A percentile compares a stretch with the other conserved stretches of the same genome.
Conservation (phyloP, 768 basidiomycete genomes). For the Hypholoma fasciculare region DNA sequence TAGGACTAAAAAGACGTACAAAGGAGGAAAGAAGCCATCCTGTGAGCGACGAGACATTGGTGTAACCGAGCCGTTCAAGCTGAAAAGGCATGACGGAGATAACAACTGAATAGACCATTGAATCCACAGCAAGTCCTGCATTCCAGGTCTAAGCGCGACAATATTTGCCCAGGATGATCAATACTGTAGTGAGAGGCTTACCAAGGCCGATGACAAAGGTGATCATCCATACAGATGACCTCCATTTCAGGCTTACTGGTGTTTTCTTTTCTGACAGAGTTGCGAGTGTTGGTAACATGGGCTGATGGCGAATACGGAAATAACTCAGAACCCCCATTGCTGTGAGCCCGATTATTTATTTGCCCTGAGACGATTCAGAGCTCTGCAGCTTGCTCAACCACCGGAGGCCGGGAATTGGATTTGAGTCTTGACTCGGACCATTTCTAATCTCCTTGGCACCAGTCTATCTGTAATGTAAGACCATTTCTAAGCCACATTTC, state of each 20-base stretch:
- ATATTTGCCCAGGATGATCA: too few relatives aligned
- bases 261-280: not conserved
- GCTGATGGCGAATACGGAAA: not conserved
- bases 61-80: conserved; percentile 48
- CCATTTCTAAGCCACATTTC: too few relatives aligned
- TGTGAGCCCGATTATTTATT: too few relatives aligned
- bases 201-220: conserved; percentile 55
- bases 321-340: not conserved
- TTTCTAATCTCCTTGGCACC: too few relatives aligned
- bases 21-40: conserved; percentile 66
- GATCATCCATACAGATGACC: conserved; percentile 57
- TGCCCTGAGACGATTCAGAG: not conserved
- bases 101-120: conserved; percentile 61
- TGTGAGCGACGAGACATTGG: conserved; percentile 45
- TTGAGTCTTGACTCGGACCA: not conserved
- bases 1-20: conserved; percentile 32
- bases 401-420: not conserved
- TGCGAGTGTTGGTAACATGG: not conserved
- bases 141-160: too few relatives aligned
- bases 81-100: conserved; percentile 68
- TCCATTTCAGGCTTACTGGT: conserved; percentile 54
- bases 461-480: too few relatives aligned
- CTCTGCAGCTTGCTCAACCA: not conserved
- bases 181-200: conserved; percentile 10
- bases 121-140: conserved; percentile 46